Evolutionary conservation across 1,284 basidiomycete species (phyloP), one percentile per base, ranked within the genome.

Genomic region (Leccinum griseonigrum): DNA sequence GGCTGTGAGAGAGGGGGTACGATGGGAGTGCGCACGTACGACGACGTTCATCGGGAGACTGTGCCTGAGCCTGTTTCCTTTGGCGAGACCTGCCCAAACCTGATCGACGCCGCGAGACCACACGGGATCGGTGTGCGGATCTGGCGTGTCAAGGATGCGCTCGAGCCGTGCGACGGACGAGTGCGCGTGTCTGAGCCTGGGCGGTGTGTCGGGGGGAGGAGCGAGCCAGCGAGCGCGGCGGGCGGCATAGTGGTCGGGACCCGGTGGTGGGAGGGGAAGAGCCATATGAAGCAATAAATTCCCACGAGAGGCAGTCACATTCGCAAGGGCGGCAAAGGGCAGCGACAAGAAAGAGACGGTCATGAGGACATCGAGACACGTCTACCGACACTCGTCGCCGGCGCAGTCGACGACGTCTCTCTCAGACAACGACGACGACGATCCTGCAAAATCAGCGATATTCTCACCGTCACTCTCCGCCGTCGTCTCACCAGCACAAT

Each of bases 361-460:
- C 63, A 71, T 72, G 61, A 61, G 73, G 59, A 70, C 77, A 60
- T 71, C 76, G 54, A 69, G 75, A 55, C 68, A 83, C 74, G 70
- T 80, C 34, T 89, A 88, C 79, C 82, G 80, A 64, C 82, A 83
- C 69, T 78, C 77, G 59, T 84, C 84, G 18, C 86, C 88, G 13
- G 74, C 82, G 6, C 82, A 82, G 68, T 84, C 81, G 4, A 79
- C 74, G 28, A 82, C 78, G 28, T 84, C 83, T 7, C 73, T 83
- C 54, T 83, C 89, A 46, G 86, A 89, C 68, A 83, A 87, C 73
- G 87, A 88, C 69, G 86, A 90, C 66, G 83, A 87, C 55, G 82
- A 86, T 63, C 76, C 75, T 62, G 79, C 78, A 53, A 79, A 82
- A 64, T 85, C 84, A 43, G 73, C 79, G 52, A 82, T 84, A 65